These are phyloP conservation scores for Glebionis coronaria DNA, from an alignment of 129 eudicot genomes.

Conservation along the genomic window DNA sequence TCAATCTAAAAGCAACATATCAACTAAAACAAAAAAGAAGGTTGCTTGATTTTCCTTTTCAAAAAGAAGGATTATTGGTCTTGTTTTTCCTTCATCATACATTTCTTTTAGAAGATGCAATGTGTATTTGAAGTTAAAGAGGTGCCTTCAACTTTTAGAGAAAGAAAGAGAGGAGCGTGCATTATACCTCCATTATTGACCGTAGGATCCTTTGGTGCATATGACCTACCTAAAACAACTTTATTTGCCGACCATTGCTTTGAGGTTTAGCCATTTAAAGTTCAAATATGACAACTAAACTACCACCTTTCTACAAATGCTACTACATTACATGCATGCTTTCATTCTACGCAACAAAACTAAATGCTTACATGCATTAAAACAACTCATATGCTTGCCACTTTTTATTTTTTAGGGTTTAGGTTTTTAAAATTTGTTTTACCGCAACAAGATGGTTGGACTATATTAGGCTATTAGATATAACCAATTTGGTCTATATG, in stretches of 20 bases:
- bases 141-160: slow-evolving; percentile 26
- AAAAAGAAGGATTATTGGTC: slow-evolving; percentile 2
- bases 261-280: slow-evolving; percentile 10
- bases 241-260: slow-evolving; percentile 28
- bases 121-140: slow-evolving; percentile 23
- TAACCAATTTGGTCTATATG: too few species aligned
- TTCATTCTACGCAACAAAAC: slow-evolving; percentile 23
- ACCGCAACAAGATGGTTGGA: neutral
- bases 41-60: slow-evolving; percentile 10
- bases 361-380: neutral
- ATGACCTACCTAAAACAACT: slow-evolving; percentile 23
- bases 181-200: slow-evolving; percentile 26
- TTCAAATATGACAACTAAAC: slow-evolving; percentile 18
- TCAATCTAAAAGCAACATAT: slow-evolving; percentile 13
- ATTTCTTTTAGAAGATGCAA: slow-evolving; percentile 26
- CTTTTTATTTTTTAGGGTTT: neutral
- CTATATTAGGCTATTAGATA: too few species aligned
- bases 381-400: neutral
- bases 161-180: slow-evolving; percentile 33
- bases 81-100: slow-evolving; percentile 13
- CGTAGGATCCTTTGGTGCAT: slow-evolving; percentile 14
- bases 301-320: slow-evolving; percentile 5
- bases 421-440: neutral
- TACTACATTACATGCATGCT: slow-evolving; percentile 6
- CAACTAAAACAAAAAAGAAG: slow-evolving; percentile 21